phyloP scores from a whole-genome alignment of 1,284 basidiomycete species.

The Schizophyllum commune region DNA sequence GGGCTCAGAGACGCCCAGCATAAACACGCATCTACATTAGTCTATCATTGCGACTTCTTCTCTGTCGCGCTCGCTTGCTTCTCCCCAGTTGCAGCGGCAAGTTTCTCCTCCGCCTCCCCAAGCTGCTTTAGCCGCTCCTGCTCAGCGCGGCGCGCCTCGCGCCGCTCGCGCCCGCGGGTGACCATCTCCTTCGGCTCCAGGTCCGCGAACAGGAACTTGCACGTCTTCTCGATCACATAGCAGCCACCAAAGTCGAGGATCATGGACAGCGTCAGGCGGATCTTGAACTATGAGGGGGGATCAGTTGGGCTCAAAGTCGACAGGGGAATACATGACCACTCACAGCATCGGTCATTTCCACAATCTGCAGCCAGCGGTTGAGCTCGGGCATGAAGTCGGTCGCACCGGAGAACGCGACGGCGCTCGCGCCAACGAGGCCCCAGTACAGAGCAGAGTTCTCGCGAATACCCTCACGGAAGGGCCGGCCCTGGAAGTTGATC shows the following conservation, averaged over 20 bases:
- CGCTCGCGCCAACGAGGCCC: slow-evolving; percentile 79
- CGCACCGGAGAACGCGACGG: slow-evolving; percentile 88
- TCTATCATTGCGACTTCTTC: too few species aligned
- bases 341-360: slow-evolving; percentile 78
- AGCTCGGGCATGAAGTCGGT: slow-evolving; percentile 93
- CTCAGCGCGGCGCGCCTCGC: slow-evolving; percentile 35
- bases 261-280: slow-evolving; percentile 76
- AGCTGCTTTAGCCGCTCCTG: slow-evolving; percentile 16
- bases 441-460: slow-evolving; percentile 91
- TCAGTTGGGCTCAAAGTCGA: background rate
- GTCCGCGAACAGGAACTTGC: slow-evolving; percentile 86
- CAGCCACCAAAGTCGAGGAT: slow-evolving; percentile 84
- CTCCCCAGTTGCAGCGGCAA: too few species aligned
- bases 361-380: slow-evolving; percentile 95
- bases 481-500: slow-evolving; percentile 95
- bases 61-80: too few species aligned
- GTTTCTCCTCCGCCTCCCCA: background rate
- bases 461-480: slow-evolving; percentile 92
- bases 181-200: slow-evolving; percentile 82
- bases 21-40: too few species aligned
- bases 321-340: slow-evolving; percentile 20
- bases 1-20: too few species aligned
- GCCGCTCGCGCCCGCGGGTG: slow-evolving; percentile 72
- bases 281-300: slow-evolving; percentile 59
- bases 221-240: slow-evolving; percentile 74